Base-by-base conservation (phyloP, 805 yeast species). In the Priceomyces fermenticarens region DNA sequence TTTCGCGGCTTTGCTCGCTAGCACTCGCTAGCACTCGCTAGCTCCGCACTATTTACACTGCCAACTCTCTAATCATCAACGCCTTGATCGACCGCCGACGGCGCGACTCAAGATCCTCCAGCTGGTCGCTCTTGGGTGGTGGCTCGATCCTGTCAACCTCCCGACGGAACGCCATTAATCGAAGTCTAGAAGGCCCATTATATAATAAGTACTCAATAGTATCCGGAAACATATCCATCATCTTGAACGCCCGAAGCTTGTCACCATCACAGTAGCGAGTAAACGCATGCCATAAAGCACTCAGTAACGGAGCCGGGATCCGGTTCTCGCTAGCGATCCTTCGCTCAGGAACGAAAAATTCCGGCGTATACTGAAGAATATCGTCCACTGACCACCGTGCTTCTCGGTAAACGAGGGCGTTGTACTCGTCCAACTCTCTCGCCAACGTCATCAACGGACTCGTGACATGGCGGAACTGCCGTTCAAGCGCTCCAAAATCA, bases 181-280 rank as follows among this genome's bases (percentile, higher is more conserved):
- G 51, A 4, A 44, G 41, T 35, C 56, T 46, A 12, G 55, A 49
- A 8, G 45, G 45, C 11, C 48, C 51, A 32, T 51, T 53, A 39
- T 47, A 48, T 26, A 58, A 38, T 33, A 65, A 47, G 35, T 48
- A 62, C 44, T 62, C 68, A 30, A 67, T 51, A 4, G 68, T 55
- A 23, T 53, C 55, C 7, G 72, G 72, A 40, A 46, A 67, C 31
- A 57, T 47, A 37, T 65, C 67, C 58, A 60, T 60, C 36, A 66
- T 46, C 17, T 43, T 39, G 38, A 57, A 65, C 12, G 65, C 62
- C 20, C 47, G 39, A 4, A 16, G 36, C 17, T 46, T 41, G 36
- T 55, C 52, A 6, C 46, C 50, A 10, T 46, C 42, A 27, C 55
- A 52, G 32, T 48, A 45, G 14, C 41, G 13, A 34, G 49, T 47